These are phyloP conservation scores for Ascochyta rabiei DNA, from an alignment of 2,329 filamentous ascomycete species.

Conservation along the genomic window DNA sequence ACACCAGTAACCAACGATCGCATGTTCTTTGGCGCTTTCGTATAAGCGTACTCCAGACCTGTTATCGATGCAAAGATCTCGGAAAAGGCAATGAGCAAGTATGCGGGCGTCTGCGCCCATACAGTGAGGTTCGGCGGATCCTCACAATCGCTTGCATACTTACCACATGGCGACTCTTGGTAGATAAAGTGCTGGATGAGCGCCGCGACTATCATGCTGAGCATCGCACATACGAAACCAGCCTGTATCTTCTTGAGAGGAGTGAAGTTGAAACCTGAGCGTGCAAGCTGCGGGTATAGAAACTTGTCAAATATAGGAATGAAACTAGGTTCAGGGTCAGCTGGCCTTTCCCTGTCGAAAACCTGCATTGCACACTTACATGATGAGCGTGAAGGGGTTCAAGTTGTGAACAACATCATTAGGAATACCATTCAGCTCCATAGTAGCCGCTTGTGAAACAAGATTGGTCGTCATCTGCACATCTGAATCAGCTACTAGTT, in stretches of 20 bases:
- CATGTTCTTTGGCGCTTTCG: slow-evolving; percentile 72
- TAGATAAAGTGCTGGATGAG: slow-evolving; percentile 64
- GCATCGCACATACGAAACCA: slow-evolving; percentile 70
- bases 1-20: slow-evolving; percentile 41
- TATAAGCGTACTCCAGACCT: slow-evolving; percentile 73
- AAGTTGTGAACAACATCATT: slow-evolving; percentile 80
- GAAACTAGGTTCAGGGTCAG: slow-evolving; percentile 42
- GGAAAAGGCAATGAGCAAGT: slow-evolving; percentile 60
- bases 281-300: slow-evolving; percentile 71
- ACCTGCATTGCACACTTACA: slow-evolving; percentile 47
- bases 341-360: not conserved
- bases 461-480: slow-evolving; percentile 67
- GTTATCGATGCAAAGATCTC: slow-evolving; percentile 70
- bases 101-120: slow-evolving; percentile 57
- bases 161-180: slow-evolving; percentile 51
- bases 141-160: slow-evolving; percentile 46
- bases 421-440: slow-evolving; percentile 65
- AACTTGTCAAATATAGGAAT: slow-evolving; percentile 68
- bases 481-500: not conserved
- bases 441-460: slow-evolving; percentile 55
- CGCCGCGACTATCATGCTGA: slow-evolving; percentile 65
- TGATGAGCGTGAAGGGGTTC: slow-evolving; percentile 74
- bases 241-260: slow-evolving; percentile 75
- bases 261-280: slow-evolving; percentile 67
- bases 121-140: slow-evolving; percentile 54